Evolutionary conservation across 306 rosid genomes (phyloP).

Genomic region (Inga laurina): DNA sequence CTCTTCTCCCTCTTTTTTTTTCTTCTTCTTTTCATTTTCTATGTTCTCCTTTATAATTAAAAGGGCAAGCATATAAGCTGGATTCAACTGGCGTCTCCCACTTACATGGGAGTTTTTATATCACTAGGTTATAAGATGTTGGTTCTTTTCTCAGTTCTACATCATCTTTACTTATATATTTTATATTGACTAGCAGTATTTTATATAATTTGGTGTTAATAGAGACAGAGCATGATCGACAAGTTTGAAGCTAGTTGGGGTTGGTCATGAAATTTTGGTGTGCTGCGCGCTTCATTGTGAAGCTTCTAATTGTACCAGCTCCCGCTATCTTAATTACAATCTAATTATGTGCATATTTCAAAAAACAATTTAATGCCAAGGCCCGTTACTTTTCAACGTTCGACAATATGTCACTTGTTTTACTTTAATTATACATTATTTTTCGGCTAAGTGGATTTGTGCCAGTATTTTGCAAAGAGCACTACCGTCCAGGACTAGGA

Average conservation of each 20-base stretch:
- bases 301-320: slow-evolving; percentile 2
- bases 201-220: not conserved
- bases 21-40: no score
- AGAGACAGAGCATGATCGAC: not conserved
- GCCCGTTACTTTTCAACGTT: not conserved
- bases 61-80: no score
- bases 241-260: not conserved
- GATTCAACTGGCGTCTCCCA: no score
- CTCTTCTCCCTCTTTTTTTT: no score
- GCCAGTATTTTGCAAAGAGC: slow-evolving; percentile 43
- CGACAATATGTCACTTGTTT: not conserved
- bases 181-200: no score
- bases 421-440: not conserved
- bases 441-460: slow-evolving; percentile 30
- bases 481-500: slow-evolving; percentile 25
- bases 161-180: no score
- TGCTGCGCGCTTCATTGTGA: not conserved
- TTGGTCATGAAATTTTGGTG: slow-evolving; percentile 8
- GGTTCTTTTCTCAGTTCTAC: no score
- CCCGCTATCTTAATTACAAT: not conserved
- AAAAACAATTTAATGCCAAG: not conserved
- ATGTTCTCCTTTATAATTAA: no score
- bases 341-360: not conserved
- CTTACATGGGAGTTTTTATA: no score
- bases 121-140: no score